Conservation (phyloP, 148 eudicot species). For the Rhododendron mucronatum region DNA sequence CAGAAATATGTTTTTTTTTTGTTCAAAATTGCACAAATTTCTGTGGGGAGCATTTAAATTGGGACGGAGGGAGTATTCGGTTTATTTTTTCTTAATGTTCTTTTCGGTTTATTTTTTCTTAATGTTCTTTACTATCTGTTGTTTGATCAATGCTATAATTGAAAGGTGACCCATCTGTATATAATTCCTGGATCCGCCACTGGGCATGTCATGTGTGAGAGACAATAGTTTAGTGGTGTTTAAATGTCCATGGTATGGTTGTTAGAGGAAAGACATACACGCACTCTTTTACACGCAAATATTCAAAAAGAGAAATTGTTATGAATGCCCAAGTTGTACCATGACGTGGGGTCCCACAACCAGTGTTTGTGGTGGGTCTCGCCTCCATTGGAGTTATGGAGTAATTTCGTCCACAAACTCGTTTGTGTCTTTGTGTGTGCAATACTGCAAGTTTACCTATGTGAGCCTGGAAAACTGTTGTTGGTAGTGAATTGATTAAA, state of each 20-base stretch:
- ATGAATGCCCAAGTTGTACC: not conserved
- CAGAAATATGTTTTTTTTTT: too few species aligned
- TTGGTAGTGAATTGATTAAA: not conserved
- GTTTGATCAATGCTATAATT: too few species aligned
- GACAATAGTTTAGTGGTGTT: not conserved
- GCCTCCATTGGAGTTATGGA: not conserved
- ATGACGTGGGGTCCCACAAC: not conserved
- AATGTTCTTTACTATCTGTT: too few species aligned
- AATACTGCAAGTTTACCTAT: not conserved
- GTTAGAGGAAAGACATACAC: not conserved
- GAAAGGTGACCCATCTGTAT: too few species aligned
- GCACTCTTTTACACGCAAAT: not conserved
- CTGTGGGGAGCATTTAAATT: too few species aligned
- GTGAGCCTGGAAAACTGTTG: not conserved
- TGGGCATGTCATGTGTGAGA: not conserved
- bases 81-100: too few species aligned
- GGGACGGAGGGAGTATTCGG: too few species aligned
- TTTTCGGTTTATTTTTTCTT: too few species aligned
- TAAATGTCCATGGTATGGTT: not conserved
- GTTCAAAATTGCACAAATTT: too few species aligned
- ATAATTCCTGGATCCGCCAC: too few species aligned
- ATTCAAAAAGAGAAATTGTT: not conserved
- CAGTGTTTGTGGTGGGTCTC: not conserved
- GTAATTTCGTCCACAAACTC: not conserved
- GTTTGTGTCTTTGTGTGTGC: not conserved